phyloP scores from a whole-genome alignment of 148 eudicot species.

The Chenopodium suecicum region DNA sequence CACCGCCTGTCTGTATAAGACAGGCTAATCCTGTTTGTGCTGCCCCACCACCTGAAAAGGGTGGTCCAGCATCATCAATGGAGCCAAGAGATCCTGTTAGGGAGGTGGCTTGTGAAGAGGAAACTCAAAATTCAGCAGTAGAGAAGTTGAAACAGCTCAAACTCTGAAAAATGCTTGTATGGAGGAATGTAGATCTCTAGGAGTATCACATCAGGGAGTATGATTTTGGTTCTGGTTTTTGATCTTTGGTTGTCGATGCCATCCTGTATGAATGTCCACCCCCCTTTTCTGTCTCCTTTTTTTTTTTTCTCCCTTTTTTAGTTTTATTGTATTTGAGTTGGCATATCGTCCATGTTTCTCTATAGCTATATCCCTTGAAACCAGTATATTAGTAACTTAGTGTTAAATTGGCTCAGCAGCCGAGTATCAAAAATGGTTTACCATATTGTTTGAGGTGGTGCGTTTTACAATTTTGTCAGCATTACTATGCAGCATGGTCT shows the following conservation, averaged over 20 bases:
- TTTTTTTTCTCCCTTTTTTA: not conserved
- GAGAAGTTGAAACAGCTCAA: slow-evolving; percentile 58
- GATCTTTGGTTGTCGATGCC: slow-evolving; percentile 22
- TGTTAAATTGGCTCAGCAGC: slow-evolving; percentile 16
- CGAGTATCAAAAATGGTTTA: slow-evolving; percentile 2
- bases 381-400: slow-evolving; percentile 18
- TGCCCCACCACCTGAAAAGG: slow-evolving; percentile 41
- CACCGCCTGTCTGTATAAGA: slow-evolving; percentile 55
- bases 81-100: slow-evolving; percentile 19
- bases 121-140: slow-evolving; percentile 33
- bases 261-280: slow-evolving; percentile 29
- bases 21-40: slow-evolving; percentile 50
- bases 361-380: slow-evolving; percentile 22
- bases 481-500: not conserved
- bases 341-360: slow-evolving; percentile 16
- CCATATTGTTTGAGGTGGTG: slow-evolving; percentile 5
- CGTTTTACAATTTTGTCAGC: not conserved
- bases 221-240: slow-evolving; percentile 31
- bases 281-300: not conserved
- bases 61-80: slow-evolving; percentile 14
- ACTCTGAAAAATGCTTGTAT: slow-evolving; percentile 37
- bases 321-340: slow-evolving; percentile 21
- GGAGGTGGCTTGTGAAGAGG: slow-evolving; percentile 13
- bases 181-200: slow-evolving; percentile 32
- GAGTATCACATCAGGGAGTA: slow-evolving; percentile 32